Conservation (phyloP, 495 filamentous ascomycete species). For the Aspergillus heteromorphus region DNA sequence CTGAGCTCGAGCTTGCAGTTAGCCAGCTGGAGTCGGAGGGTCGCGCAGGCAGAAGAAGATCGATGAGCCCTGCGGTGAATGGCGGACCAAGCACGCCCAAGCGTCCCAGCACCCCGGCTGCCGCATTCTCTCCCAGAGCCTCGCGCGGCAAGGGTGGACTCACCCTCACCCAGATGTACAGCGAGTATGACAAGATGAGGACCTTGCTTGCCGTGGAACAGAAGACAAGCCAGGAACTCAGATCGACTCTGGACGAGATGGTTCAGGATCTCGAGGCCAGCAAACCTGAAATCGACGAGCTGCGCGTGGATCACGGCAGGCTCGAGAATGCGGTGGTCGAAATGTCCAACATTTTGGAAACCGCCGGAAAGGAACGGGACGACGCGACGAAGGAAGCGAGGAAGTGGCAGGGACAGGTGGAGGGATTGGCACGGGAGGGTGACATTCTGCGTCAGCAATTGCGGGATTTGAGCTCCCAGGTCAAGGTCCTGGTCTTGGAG, state of each 20-base stretch:
- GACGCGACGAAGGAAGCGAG: constrained; percentile 54
- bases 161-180: constrained; percentile 63
- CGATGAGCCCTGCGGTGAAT: constrained; percentile 52
- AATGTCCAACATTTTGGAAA: constrained; percentile 66
- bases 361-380: constrained; percentile 51
- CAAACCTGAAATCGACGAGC: constrained; percentile 57
- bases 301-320: constrained; percentile 49
- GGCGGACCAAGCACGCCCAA: constrained; percentile 46
- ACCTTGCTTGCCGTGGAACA: constrained; percentile 59
- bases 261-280: constrained; percentile 53
- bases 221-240: constrained; percentile 63
- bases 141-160: constrained; percentile 53
- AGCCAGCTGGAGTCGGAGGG: constrained; percentile 58
- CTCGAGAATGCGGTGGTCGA: constrained; percentile 65
- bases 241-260: constrained; percentile 75
- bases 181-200: constrained; percentile 58
- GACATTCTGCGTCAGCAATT: constrained; percentile 80
- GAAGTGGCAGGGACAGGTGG: constrained; percentile 67
- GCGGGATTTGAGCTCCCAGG: constrained; percentile 83
- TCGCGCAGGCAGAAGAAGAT: constrained; percentile 22
- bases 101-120: constrained; percentile 45
- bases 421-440: constrained; percentile 64
- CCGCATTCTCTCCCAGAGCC: constrained; percentile 51
- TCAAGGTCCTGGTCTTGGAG: constrained; percentile 83
- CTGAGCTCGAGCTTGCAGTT: constrained; percentile 69